Base-by-base conservation (phyloP, 2,329 filamentous ascomycete species). In the Cladophialophora yegresii region DNA sequence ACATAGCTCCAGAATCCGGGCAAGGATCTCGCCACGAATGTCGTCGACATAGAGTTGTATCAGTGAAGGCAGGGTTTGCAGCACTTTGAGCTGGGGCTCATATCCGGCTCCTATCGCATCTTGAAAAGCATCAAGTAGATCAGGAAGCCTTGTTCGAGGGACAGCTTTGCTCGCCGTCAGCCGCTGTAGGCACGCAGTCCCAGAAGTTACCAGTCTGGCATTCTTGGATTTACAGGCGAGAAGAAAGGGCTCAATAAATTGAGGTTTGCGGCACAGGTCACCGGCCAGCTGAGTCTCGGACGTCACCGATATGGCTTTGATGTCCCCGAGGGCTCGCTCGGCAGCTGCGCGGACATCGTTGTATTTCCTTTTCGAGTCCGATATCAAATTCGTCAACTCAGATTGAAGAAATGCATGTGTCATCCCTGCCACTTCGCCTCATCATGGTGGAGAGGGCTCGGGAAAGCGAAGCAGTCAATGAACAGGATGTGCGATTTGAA, bases 321-420 rank as follows among this genome's bases (percentile, higher is more conserved):
- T 83, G 71, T 98, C 95, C 70, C 92, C 90, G 23, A 98, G 82
- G 13, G 95, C 96, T 78, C 93, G 96, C 75, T 99, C 95, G 30
- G 95, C 92, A 57, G 95, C 84, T 84, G 90, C 90, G 81, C 90
- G 87, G 59, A 99, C 83, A 73, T 98, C 95, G 71, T 89, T 87
- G 77, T 97, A 89, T 79, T 96, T 98, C 73, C 93, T 87, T 79
- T 96, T 98, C 75, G 93, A 95, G 81, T 99, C 95, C 78, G 96
- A 91, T 73, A 96, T 89, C 76, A 97, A 86, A 80, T 91, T 96
- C 74, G 89, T 86, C 76, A 97, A 86, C 84, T 97, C 93, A 64
- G 90, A 88, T 74, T 89, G 87, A 73, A 97, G 85, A 74, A 96
- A 88, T 84, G 69, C 69, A 62, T 70, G 68, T 58, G 70, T 72